phyloP scores from a whole-genome alignment of 495 filamentous ascomycete genomes.

The Usnea hakonensis region DNA sequence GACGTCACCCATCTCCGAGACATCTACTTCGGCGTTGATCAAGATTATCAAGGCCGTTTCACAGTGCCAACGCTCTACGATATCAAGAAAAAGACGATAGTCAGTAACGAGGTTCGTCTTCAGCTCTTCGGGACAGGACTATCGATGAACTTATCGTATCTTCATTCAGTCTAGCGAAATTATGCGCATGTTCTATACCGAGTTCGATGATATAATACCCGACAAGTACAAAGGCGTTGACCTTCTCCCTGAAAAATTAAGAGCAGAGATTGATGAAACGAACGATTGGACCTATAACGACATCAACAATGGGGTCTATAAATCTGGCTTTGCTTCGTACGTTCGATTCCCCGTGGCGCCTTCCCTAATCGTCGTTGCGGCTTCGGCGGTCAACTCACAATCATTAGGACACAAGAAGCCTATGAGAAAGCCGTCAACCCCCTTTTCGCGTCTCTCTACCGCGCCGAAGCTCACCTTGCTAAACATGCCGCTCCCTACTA shows the following conservation, averaged over 20 bases:
- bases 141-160: neutral
- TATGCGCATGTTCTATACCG: constrained; percentile 62
- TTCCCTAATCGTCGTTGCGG: neutral
- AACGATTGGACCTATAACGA: constrained; percentile 81
- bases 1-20: constrained; percentile 51
- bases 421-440: constrained; percentile 60
- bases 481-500: constrained; percentile 53
- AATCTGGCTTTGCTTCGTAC: constrained; percentile 59
- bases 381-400: neutral
- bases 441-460: constrained; percentile 67
- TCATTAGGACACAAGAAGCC: constrained; percentile 49
- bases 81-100: constrained; percentile 49
- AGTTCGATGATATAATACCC: constrained; percentile 65
- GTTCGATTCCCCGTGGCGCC: neutral
- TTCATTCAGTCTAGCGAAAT: constrained; percentile 45
- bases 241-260: constrained; percentile 54
- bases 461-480: constrained; percentile 57
- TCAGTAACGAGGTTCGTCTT: constrained; percentile 46
- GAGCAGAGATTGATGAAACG: constrained; percentile 57
- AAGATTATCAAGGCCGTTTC: constrained; percentile 51
- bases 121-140: neutral
- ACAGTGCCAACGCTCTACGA: constrained; percentile 59
- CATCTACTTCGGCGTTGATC: constrained; percentile 54
- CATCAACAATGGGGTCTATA: constrained; percentile 86
- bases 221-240: constrained; percentile 50